Evolutionary conservation across 257 asterid genomes (phyloP), one percentile per base, ranked within the genome.

Genomic region (Solanum chaucha): DNA sequence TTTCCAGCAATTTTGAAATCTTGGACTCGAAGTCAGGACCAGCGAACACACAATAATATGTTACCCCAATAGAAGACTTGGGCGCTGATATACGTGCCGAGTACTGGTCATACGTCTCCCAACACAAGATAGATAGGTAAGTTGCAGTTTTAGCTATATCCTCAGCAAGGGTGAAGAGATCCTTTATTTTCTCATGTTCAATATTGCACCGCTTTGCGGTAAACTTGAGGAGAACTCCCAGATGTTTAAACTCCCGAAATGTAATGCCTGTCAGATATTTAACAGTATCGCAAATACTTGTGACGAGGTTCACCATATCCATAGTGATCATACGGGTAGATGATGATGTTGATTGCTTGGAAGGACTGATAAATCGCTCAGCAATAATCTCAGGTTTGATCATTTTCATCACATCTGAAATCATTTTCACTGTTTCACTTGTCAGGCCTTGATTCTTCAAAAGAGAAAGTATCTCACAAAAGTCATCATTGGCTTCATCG

Each of bases 261-360:
- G 44, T 2, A 2, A 38, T 38, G 0, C 0, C 0, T 40, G 5
- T 5, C 73, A 67, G 73, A 2, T 2, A 5, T 2, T 1, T 0
- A 67, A 26, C 36, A 67, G 1, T 0, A 26, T 1, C 0, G 48
- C 14, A 41, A 28, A 6, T 17, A 19, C 38, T 17, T 67, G n/a
- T 14, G 75, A 68, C 38, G 9, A 12, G 6, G 4, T 28, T 28
- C 74, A 67, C 36, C 36, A 26, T 67, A 13, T 67, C n/a, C 75
- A 68, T 28, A 28, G 74, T 67, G 74, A 67, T 6, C 32, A 4
- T 12, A 5, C 10, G 17, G 73, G 4, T 67, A 12, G 51, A 44
- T 44, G 35, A 26, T 11, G 73, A 65, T 24, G 17, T 26, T 67
- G 73, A 26, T 67, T 26, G 74, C 17, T 67, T 67, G 17, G 20